phyloP scores from a whole-genome alignment of 2,329 filamentous ascomycete genomes.

The Metarhizium robertsii region DNA sequence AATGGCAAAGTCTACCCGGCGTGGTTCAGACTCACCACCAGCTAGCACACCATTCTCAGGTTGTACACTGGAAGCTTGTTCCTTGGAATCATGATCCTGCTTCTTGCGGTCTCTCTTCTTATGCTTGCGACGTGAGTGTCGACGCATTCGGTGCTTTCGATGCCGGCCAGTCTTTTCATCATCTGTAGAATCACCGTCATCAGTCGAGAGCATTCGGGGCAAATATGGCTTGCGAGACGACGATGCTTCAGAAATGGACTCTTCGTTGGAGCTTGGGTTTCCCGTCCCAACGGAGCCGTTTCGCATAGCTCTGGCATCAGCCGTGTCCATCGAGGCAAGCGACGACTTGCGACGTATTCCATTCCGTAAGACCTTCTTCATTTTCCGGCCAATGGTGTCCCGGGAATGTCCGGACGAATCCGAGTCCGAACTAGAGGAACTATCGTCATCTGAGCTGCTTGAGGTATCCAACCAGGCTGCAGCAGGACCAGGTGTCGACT shows the following conservation, averaged over 20 bases:
- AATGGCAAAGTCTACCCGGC: slow-evolving; percentile 50
- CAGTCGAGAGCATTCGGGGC: slow-evolving; percentile 25
- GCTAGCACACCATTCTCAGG: slow-evolving; percentile 20
- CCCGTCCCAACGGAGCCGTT: slow-evolving; percentile 33
- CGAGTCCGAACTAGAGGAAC: slow-evolving; percentile 59
- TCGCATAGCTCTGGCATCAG: slow-evolving; percentile 21
- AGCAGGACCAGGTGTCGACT: slow-evolving; percentile 75
- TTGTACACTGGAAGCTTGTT: slow-evolving; percentile 12
- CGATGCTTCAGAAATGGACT: slow-evolving; percentile 28
- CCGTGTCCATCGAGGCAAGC: slow-evolving; percentile 55
- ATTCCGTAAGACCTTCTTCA: slow-evolving; percentile 65
- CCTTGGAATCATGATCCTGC: slow-evolving; percentile 33
- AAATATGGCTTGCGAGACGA: slow-evolving; percentile 26
- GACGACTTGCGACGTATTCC: slow-evolving; percentile 71
- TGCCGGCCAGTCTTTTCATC: slow-evolving; percentile 30
- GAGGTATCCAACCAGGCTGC: slow-evolving; percentile 74
- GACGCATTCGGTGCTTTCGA: slow-evolving; percentile 24
- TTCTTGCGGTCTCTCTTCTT: slow-evolving; percentile 22
- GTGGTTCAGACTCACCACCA: slow-evolving; percentile 23
- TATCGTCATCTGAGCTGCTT: slow-evolving; percentile 39
- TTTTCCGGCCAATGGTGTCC: slow-evolving; percentile 61
- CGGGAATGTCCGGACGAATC: slow-evolving; percentile 48
- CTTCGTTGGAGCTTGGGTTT: slow-evolving; percentile 24
- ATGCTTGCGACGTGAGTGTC: slow-evolving; percentile 24
- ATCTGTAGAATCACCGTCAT: slow-evolving; percentile 35